Evolutionary conservation across 441 rosid species (phyloP).

Genomic region (Populus hybrid): DNA sequence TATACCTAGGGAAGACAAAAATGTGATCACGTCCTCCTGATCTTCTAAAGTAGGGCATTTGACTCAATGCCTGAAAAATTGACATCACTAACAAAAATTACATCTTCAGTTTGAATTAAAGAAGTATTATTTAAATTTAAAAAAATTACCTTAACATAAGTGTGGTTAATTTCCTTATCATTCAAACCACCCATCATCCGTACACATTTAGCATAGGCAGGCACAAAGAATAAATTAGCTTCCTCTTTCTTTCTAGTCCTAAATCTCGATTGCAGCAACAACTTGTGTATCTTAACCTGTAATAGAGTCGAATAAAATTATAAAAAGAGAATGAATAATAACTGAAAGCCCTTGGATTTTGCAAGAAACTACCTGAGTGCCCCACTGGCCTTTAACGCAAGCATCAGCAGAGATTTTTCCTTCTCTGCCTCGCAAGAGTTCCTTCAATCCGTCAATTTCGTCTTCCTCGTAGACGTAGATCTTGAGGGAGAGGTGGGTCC

Average conservation of each 20-base stretch:
- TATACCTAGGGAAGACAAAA: slow-evolving; percentile 89
- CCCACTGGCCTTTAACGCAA: slow-evolving; percentile 97
- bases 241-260: slow-evolving; percentile 72
- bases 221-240: slow-evolving; percentile 94
- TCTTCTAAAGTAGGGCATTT: slow-evolving; percentile 87
- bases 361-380: slow-evolving; percentile 65
- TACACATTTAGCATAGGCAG: slow-evolving; percentile 85
- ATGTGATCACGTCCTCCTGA: slow-evolving; percentile 94
- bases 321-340: not conserved
- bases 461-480: slow-evolving; percentile 82
- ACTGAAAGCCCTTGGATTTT: not conserved
- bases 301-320: not conserved
- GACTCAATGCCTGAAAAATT: slow-evolving; percentile 60
- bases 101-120: not conserved
- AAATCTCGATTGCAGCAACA: slow-evolving; percentile 57
- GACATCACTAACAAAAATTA: not conserved
- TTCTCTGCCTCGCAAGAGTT: slow-evolving; percentile 69
- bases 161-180: slow-evolving; percentile 86
- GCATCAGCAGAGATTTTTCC: slow-evolving; percentile 47
- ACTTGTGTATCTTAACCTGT: slow-evolving; percentile 82
- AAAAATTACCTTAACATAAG: slow-evolving; percentile 69
- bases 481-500: slow-evolving; percentile 58
- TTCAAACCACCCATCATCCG: slow-evolving; percentile 89
- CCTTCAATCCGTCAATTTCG: slow-evolving; percentile 68
- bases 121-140: not conserved